Percentiles rank a stretch among this genome's conserved stretches.
Conservation (phyloP, 2,329 filamentous ascomycete species). For the Taxawa tesnikishii region DNA sequence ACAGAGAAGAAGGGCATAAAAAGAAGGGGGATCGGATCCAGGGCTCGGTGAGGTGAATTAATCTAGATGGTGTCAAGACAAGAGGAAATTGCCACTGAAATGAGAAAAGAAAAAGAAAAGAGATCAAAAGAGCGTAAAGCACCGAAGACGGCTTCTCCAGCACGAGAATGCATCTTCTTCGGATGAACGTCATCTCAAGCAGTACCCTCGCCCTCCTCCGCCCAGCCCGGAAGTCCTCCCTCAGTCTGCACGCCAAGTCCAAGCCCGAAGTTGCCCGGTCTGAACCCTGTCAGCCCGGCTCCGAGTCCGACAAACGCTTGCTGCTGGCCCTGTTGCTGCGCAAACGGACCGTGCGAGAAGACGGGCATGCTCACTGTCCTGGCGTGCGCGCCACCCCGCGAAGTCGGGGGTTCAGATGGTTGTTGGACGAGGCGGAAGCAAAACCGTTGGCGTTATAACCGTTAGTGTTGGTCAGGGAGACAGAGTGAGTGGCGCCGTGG, state of each 20-base stretch:
- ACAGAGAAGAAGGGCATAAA: no score
- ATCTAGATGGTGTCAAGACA: no score
- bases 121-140: background rate
- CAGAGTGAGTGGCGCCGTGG: conserved; percentile 39
- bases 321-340: conserved; percentile 23
- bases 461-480: conserved; percentile 32
- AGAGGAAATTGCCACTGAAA: background rate
- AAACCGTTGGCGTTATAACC: conserved; percentile 7
- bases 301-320: conserved; percentile 46
- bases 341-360: conserved; percentile 39
- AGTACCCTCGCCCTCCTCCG: conserved; percentile 6
- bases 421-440: conserved; percentile 6
- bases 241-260: conserved; percentile 49
- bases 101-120: background rate
- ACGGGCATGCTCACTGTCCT: conserved; percentile 81
- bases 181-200: background rate
- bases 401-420: conserved; percentile 4
- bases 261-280: conserved; percentile 31
- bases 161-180: background rate
- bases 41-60: no score
- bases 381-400: conserved; percentile 46
- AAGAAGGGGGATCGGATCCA: no score
- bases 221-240: conserved; percentile 39
- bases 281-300: conserved; percentile 45
- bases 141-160: background rate